Percentiles rank a stretch among this genome's conserved stretches.
Evolutionary conservation across 1,284 basidiomycete species (phyloP).

Genomic region (Gomphus bonarii): DNA sequence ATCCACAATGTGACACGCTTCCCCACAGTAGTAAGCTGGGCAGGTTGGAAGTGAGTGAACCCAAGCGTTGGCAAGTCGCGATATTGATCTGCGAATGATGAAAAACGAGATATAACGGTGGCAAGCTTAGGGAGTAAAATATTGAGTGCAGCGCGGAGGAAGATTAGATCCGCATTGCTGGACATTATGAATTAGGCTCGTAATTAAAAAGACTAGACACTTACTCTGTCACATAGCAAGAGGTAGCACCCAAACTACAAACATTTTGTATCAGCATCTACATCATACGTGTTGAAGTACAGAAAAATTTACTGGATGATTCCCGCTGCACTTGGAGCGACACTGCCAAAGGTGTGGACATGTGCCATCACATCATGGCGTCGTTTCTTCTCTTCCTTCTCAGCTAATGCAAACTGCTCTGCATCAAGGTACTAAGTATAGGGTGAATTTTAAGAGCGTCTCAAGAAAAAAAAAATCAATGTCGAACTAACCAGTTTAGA

Average conservation of each 20-base stretch:
- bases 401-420: constrained; percentile 87
- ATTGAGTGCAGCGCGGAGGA: constrained; percentile 81
- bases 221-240: constrained; percentile 97
- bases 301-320: constrained; percentile 81
- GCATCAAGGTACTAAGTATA: constrained; percentile 64
- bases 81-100: constrained; percentile 64
- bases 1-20: constrained; percentile 98
- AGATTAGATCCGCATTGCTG: constrained; percentile 96
- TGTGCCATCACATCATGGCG: constrained; percentile 99
- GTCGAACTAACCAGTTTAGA: constrained; percentile 64
- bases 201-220: constrained; percentile 21
- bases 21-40: constrained; percentile 97
- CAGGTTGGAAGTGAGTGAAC: constrained; percentile 99
- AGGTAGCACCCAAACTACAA: constrained; percentile 84
- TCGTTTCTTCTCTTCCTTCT: constrained; percentile 91
- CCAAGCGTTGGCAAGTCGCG: constrained; percentile 81
- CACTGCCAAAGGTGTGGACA: constrained; percentile 92
- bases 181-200: not conserved
- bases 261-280: constrained; percentile 3
- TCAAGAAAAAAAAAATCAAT: not conserved
- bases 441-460: not conserved
- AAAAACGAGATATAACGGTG: constrained; percentile 81
- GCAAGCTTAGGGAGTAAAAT: constrained; percentile 84
- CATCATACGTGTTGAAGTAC: not conserved
- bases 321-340: constrained; percentile 91